Base-by-base conservation (phyloP, 2,329 filamentous ascomycete species). In the Chrysosporium keratinophilum region DNA sequence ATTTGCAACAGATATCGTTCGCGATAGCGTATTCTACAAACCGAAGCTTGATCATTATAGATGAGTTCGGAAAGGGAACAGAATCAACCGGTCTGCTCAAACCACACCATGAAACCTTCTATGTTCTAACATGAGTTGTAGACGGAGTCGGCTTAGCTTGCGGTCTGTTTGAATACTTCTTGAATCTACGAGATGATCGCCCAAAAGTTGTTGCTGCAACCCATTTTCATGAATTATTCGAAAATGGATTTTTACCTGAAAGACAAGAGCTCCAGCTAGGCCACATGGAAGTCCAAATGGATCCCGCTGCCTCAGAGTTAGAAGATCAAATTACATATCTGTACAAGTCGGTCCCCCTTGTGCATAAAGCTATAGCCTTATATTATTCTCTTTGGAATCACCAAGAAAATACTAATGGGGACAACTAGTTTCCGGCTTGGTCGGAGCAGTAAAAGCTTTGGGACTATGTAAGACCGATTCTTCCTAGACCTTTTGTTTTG, bases 1-100 rank as follows among this genome's bases (percentile, higher is more conserved):
- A 98, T 62, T 69, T 98, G 15, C 88, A 93, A 61, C 91, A 98
- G 64, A 82, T 93, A 10, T 83, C 86, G 0, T 79, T 93, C 54
- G 82, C 87, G 0, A 75, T 93, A 48, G 85, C 79, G 55, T 78
- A 88, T 51, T 82, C 85, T 3, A 95, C 89, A 0, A 74, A 78
- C 11, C 79, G 81, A 46, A 96, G 87, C 63, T 74, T 98, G 5
- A 67, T 98, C 1, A 75, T 98, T n/a, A 81, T 97, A 43, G 93
- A 98, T 62, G 93, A 98, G 64, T 97, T 98, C 62, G 82, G 83
- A 1, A 85, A 85, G 66, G 83, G 82, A 1, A 85, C 82, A 0
- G 79, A 82, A 56, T 76, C 78, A 11, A 75, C 74, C 55, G 75
- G 75, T 75, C 43, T 37, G 61, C 60, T 1, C 23, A n/a, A 34